These are phyloP conservation scores for Uromyces viciae-fabae DNA, from an alignment of 1,284 basidiomycete species.

Conservation along the genomic window DNA sequence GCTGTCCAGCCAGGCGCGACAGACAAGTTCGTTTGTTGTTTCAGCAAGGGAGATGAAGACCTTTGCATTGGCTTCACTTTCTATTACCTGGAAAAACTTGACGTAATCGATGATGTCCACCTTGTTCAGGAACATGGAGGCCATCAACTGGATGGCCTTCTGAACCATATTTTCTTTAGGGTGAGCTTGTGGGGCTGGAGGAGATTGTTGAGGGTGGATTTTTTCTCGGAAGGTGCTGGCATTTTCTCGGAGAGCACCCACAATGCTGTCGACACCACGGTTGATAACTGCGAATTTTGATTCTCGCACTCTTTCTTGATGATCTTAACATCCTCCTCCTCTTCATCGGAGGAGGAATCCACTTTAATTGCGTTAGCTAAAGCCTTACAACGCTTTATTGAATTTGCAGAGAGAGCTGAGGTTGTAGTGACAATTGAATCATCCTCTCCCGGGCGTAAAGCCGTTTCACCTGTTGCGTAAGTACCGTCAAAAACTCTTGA, in stretches of 20 bases:
- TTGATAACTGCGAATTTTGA: not conserved
- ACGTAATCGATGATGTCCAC: not conserved
- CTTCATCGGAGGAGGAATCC: not conserved
- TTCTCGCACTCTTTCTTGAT: not conserved
- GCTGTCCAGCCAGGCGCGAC: not conserved
- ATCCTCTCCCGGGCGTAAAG: not conserved
- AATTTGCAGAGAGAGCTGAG: not conserved
- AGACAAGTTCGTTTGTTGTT: not conserved
- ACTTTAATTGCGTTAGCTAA: not conserved
- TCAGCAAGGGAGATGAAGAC: not conserved
- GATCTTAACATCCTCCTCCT: not conserved
- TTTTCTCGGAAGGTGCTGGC: not conserved
- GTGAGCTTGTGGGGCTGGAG: not conserved
- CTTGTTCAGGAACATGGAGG: not conserved
- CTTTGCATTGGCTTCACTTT: not conserved
- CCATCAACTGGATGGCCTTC: not conserved
- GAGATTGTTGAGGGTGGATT: not conserved
- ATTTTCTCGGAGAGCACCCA: not conserved
- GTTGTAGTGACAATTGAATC: not conserved
- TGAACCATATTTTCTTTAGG: too few relatives aligned
- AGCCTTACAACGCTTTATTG: not conserved
- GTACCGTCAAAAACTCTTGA: too few relatives aligned
- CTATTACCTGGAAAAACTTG: not conserved
- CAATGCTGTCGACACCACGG: not conserved
- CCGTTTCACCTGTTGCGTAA: not conserved